These are phyloP conservation scores for Pythium utonaiense DNA, from an alignment of 352 stramenopile species.

Conservation along the genomic window DNA sequence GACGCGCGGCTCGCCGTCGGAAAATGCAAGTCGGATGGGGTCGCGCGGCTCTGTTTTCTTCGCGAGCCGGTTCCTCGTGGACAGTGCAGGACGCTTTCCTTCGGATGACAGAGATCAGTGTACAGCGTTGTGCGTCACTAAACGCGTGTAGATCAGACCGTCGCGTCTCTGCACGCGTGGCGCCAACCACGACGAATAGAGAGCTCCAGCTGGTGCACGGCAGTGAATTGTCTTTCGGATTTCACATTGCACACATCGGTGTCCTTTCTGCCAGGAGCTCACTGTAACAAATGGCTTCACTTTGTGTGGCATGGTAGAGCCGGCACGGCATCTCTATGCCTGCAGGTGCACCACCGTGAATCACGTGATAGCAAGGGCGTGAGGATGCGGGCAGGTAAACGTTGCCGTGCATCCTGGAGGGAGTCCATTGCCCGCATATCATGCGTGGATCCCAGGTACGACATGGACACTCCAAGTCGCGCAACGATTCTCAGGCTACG, in stretches of 20 bases:
- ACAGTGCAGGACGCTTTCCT: slow-evolving; percentile 1
- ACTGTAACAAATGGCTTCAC: slow-evolving; percentile 1
- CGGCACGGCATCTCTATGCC: too few species aligned
- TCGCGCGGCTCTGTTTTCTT: neutral
- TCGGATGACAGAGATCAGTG: neutral
- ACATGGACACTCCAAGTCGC: too few species aligned
- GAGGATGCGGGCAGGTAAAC: too few species aligned
- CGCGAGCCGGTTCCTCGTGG: neutral
- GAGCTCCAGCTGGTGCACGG: neutral
- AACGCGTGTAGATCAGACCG: neutral
- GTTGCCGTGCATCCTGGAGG: too few species aligned
- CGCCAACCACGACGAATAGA: neutral
- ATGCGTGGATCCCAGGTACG: too few species aligned
- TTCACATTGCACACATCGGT: neutral
- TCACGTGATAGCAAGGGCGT: too few species aligned
- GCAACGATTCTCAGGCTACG: too few species aligned
- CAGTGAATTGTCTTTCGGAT: neutral
- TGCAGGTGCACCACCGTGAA: neutral
- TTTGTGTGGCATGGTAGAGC: neutral
- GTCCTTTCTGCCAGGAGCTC: neutral
- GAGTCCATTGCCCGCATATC: too few species aligned
- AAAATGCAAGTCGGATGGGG: neutral
- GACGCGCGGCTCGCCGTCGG: too few species aligned
- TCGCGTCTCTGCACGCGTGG: neutral
- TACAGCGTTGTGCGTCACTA: neutral